Evolutionary conservation across 129 eudicot genomes (phyloP), one percentile per base, ranked within the genome.

Genomic region (Scalesia atractyloides): DNA sequence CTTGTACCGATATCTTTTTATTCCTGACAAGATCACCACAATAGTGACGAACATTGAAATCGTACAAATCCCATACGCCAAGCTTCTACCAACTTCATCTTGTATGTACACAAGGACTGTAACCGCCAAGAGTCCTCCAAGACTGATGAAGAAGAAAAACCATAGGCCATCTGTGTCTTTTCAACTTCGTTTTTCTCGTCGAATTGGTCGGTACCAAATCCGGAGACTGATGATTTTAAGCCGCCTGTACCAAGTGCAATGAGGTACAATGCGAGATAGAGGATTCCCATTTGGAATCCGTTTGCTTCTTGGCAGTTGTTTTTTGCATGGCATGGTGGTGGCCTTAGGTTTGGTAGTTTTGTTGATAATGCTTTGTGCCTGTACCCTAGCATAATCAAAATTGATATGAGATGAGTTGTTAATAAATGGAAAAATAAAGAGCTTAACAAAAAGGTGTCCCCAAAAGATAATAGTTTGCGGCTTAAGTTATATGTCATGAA

Each of bases 181-280:
- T 92, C 98, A 9, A 79, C 83, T 18, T 87, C 88, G 36, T 89
- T 86, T 51, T 83, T 87, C 9, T 89, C 92, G 30, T 92, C 98
- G 33, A 92, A 92, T 49, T 92, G 98, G 48, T 92, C 98, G 0
- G 89, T 87, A 10, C 98, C 96, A 14, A 92, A 92, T 47, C 96
- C 98, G 0, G 98, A 92, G 2, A 92, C 92, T 15, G 95, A 87
- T 2, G 98, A 92, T 72, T 92, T 92, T 1, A 92, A 73, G 57
- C 98, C 98, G 2, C 98, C 98, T 0, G 96, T 89, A 19, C 98
- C 98, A 0, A 92, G 30, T 12, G 98, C 98, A 46, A 89, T 87
- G 34, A 89, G 81, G 53, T 92, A 89, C 36, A 92, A 41, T 16
- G 98, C 89, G n/a, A 90, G 72, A 75, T 90, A 94, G 0, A 94